Evolutionary conservation across 768 basidiomycete genomes (phyloP).

Genomic region (Russula sp.): DNA sequence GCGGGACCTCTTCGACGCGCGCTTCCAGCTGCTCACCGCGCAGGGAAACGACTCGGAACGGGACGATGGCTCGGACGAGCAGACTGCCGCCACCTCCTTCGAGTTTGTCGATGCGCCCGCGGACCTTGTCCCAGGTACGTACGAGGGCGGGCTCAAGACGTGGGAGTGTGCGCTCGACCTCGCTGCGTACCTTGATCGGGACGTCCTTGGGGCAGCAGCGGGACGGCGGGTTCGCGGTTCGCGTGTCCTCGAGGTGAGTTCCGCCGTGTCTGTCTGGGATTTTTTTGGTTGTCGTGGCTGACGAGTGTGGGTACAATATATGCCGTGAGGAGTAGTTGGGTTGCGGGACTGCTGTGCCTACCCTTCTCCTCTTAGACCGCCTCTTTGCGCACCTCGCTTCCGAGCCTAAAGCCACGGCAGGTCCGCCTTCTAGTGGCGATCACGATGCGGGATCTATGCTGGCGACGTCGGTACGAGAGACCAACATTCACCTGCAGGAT

Average conservation of each 20-base stretch:
- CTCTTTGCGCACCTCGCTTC: conserved; percentile 37
- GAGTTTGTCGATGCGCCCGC: conserved; percentile 71
- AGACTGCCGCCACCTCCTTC: conserved; percentile 50
- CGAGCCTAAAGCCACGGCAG: background rate
- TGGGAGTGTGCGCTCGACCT: conserved; percentile 96
- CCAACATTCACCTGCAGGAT: conserved; percentile 77
- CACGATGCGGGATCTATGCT: background rate
- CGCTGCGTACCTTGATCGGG: conserved; percentile 50
- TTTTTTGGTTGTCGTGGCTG: background rate
- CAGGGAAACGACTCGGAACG: background rate
- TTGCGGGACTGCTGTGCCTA: conserved; percentile 88
- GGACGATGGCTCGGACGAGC: conserved; percentile 4
- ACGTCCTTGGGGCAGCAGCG: conserved; percentile 21
- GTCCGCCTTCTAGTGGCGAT: background rate
- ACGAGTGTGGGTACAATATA: background rate
- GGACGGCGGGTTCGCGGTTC: conserved; percentile 37
- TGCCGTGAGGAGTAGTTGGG: conserved; percentile 55
- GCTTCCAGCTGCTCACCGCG: conserved; percentile 76
- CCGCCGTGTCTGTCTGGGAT: background rate
- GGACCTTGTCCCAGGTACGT: conserved; percentile 85
- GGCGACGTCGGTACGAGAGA: conserved; percentile 25
- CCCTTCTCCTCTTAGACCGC: conserved; percentile 59
- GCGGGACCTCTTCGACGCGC: conserved; percentile 89
- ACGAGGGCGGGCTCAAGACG: conserved; percentile 95
- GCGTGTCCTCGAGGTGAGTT: conserved; percentile 63